phyloP scores from a whole-genome alignment of 345 rosid species.

The Bruguiera sexangula region DNA sequence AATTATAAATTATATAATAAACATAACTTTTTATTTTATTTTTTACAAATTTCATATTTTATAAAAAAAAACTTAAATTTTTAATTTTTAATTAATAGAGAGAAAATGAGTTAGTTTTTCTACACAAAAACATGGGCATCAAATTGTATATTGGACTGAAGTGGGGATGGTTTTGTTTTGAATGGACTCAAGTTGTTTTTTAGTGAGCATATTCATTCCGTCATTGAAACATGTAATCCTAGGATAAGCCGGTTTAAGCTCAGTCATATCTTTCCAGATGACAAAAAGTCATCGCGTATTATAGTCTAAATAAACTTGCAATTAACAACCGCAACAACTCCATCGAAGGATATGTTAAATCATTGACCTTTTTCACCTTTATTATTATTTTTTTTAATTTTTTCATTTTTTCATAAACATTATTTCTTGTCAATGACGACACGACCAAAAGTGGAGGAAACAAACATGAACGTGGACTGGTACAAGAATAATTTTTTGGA shows the following conservation, averaged over 20 bases:
- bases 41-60: too few species aligned
- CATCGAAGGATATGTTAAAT: slow-evolving; percentile 8
- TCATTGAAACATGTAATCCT: slow-evolving; percentile 18
- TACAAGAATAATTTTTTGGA: neutral
- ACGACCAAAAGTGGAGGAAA: slow-evolving; percentile 12
- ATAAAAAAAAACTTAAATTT: too few species aligned
- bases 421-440: slow-evolving; percentile 10
- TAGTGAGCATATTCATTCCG: slow-evolving; percentile 28
- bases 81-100: too few species aligned
- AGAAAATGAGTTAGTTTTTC: too few species aligned
- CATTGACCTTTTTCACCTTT: slow-evolving; percentile 10
- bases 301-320: neutral
- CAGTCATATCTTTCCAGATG: slow-evolving; percentile 10
- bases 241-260: slow-evolving; percentile 32
- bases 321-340: slow-evolving; percentile 20
- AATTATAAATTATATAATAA: too few species aligned
- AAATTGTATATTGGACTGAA: neutral
- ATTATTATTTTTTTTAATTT: neutral
- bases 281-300: slow-evolving; percentile 10
- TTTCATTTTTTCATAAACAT: neutral
- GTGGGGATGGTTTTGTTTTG: neutral
- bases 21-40: too few species aligned
- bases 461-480: neutral
- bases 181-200: slow-evolving; percentile 1
- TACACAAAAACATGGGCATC: neutral